Evolutionary conservation across 305 asterid genomes (phyloP), one percentile per base, ranked within the genome.

Genomic region (Rubia peregrina): DNA sequence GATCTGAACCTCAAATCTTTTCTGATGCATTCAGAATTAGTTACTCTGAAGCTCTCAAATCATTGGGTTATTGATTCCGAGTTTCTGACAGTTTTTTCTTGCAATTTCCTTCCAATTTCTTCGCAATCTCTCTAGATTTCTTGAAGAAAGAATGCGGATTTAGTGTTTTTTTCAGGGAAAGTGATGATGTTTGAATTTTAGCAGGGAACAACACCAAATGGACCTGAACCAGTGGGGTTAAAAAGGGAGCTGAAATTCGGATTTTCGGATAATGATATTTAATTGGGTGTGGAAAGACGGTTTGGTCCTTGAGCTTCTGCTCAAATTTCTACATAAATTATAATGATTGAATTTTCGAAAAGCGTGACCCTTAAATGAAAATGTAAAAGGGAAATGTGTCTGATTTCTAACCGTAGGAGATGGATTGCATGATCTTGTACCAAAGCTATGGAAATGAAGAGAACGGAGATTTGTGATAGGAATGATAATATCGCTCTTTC

Each of bases 11-110:
- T 72, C 78, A 56, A 59, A 55, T 69, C 71, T 75, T 70, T 75
- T 73, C 78, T 72, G 80, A 78, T 69, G 78, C 80, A 78, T 81
- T 67, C 59, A 53, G 59, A n/a, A n/a, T 16, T 16, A 17, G 24
- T 36, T 36, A 5, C 40, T 36, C 40, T 36, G 40, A 36, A 36
- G 40, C 40, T 36, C 59, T 53, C 24, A n/a, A 53, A 53, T 53
- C 59, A 53, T 53, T 53, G 59, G 59, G n/a, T 53, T 53, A 19
- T 53, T n/a, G 19, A 19, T 11, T n/a, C 19, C 16, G 59, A 53
- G 24, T 53, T 21, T 36, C 40, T 36, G 6, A 36, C 40, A 4
- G 40, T 36, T 36, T 36, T 36, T 51, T 9, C 59, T 61, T 17
- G 10, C n/a, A 36, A 9, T 26, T 62, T 62, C 62, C 43, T 19